Evolutionary conservation across 169 alveolate species (phyloP).

Genomic region (Plasmodium cynomolgi): DNA sequence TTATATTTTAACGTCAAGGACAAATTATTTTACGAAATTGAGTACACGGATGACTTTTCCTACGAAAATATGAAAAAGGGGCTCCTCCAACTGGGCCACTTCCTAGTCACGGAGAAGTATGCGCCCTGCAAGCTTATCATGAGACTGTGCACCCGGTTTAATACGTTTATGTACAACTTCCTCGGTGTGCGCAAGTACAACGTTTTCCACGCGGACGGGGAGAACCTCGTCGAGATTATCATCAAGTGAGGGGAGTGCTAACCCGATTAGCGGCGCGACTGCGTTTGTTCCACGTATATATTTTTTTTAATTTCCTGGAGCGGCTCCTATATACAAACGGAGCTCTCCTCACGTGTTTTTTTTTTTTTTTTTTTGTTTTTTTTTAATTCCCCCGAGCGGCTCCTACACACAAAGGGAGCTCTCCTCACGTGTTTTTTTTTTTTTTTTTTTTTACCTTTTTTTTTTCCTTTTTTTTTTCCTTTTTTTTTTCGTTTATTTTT

Average conservation of each 20-base stretch:
- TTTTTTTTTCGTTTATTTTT: no score
- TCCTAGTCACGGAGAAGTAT: slow-evolving; percentile 24
- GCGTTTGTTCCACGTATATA: background rate
- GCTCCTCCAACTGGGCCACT: slow-evolving; percentile 2
- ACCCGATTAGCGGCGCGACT: background rate
- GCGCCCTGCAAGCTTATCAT: slow-evolving; percentile 66
- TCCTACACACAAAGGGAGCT: no score
- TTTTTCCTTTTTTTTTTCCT: no score
- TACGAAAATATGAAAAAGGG: slow-evolving; percentile 21
- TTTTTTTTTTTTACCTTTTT: no score
- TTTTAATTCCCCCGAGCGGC: no score
- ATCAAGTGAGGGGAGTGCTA: background rate
- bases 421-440: no score
- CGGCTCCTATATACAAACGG: background rate
- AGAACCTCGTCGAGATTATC: slow-evolving; percentile 50
- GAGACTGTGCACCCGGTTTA: slow-evolving; percentile 28
- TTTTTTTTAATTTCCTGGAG: background rate
- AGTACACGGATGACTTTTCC: slow-evolving; percentile 9
- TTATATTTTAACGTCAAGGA: slow-evolving; percentile 55
- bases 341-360: no score
- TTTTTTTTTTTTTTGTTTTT: no score
- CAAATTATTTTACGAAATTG: slow-evolving; percentile 52
- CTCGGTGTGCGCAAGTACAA: background rate
- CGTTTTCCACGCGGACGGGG: slow-evolving; percentile 10
- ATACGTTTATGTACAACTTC: slow-evolving; percentile 28